phyloP scores from a whole-genome alignment of 495 filamentous ascomycete genomes.

The Darksidea phi region DNA sequence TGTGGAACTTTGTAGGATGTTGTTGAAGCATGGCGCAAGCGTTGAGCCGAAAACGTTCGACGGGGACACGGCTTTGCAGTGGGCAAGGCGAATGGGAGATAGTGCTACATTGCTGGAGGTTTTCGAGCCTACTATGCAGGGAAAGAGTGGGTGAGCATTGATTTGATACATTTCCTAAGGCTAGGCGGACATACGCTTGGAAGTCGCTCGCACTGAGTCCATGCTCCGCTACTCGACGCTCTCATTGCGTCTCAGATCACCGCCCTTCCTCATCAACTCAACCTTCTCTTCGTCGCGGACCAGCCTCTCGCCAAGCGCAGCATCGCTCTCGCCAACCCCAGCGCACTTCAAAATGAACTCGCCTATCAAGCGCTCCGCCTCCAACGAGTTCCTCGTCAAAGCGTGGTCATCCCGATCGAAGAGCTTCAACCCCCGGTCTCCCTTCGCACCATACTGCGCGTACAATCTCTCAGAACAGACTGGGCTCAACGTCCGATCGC shows the following conservation, averaged over 20 bases:
- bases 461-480: slow-evolving; percentile 45
- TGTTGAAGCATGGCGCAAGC: too few relatives aligned
- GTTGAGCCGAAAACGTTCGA: too few relatives aligned
- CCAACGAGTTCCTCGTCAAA: slow-evolving; percentile 40
- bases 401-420: slow-evolving; percentile 50
- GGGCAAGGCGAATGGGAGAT: too few relatives aligned
- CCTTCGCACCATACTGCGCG: slow-evolving; percentile 41
- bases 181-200: neutral
- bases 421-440: slow-evolving; percentile 43
- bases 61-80: too few relatives aligned
- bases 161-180: too few relatives aligned
- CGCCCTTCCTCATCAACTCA: slow-evolving; percentile 41
- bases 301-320: slow-evolving; percentile 36
- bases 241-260: slow-evolving; percentile 41
- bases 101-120: too few relatives aligned
- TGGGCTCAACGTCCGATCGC: slow-evolving; percentile 40
- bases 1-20: too few relatives aligned
- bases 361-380: slow-evolving; percentile 44
- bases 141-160: neutral
- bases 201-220: slow-evolving; percentile 1
- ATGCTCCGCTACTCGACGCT: slow-evolving; percentile 31
- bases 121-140: too few relatives aligned
- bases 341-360: slow-evolving; percentile 42
- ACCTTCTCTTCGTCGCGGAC: slow-evolving; percentile 38
- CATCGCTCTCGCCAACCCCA: slow-evolving; percentile 28